Base-by-base conservation (phyloP, 2,329 filamentous ascomycete species). In the Ascochyta koolunga region DNA sequence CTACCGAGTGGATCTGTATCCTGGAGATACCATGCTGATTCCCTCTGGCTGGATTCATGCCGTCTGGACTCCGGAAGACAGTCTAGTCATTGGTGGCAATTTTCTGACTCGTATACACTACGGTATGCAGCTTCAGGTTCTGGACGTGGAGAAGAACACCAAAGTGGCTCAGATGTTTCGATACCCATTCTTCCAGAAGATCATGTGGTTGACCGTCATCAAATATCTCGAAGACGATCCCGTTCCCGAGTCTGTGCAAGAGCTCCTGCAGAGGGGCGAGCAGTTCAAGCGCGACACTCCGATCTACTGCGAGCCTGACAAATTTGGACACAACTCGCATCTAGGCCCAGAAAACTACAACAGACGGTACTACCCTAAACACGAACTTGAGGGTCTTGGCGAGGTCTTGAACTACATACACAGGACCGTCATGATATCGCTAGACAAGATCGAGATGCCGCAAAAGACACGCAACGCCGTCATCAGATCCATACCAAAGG, bases 11-110 rank as follows among this genome's bases (percentile, higher is more conserved):
- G 86, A 89, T 67, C 78, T 89, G 4, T 82, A 80, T 43, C 84
- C 85, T 58, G 86, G 86, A 29, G 86, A 89, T 66, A 89, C 86
- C 3, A 88, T 89, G 83, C 76, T 89, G 37, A 89, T 89, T 58
- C 86, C 86, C 4, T 87, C 86, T 29, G 86, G 86, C 18, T 89
- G 86, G 86, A 89, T 89, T 46, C 86, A 89, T 65, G 86, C 86
- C 21, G 86, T 89, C 7, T 88, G 87, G 84, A 89, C 86, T 9
- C 86, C 86, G 0, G 82, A 86, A 62, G 86, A 89, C 64, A 89
- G 86, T 63, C 74, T 89, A 42, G 86, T 89, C 24, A 87, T 89
- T 56, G 86, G 86, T n/a, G 86, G 86, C 45, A 89, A 89, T 64
- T 89, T 89, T 63, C 76, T 89, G 38, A 89, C 86, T 5, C 77